A percentile compares a stretch with the other conserved stretches of the same genome.
These are phyloP conservation scores for Phaeosphaeriaceae sp. DNA, from an alignment of 2,329 filamentous ascomycete genomes.

Conservation along the genomic window DNA sequence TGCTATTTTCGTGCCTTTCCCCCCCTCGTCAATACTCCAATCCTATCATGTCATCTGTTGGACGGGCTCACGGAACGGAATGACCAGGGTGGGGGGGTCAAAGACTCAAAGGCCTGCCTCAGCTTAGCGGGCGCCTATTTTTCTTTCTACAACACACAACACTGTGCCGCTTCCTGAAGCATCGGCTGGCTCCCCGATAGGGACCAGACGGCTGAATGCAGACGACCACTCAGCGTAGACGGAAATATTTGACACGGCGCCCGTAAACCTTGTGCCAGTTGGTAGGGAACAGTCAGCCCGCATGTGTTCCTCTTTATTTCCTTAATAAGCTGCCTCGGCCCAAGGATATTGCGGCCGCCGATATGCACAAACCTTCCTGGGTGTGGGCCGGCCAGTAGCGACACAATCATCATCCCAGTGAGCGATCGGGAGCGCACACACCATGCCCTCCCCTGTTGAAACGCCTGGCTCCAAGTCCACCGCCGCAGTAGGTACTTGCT, in stretches of 20 bases:
- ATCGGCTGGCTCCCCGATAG: slow-evolving; percentile 45
- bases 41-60: not conserved
- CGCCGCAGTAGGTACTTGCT: slow-evolving; percentile 8
- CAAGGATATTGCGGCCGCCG: slow-evolving; percentile 19
- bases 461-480: slow-evolving; percentile 26
- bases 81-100: slow-evolving; percentile 28
- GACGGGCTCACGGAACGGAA: slow-evolving; percentile 6
- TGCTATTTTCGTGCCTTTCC: slow-evolving; percentile 29
- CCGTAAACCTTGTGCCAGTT: slow-evolving; percentile 23
- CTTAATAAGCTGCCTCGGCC: slow-evolving; percentile 33
- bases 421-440: slow-evolving; percentile 37
- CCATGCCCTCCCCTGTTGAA: no score
- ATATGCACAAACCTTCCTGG: no score
- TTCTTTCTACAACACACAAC: no score
- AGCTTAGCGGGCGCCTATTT: slow-evolving; percentile 47
- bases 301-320: slow-evolving; percentile 13
- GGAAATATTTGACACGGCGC: slow-evolving; percentile 41
- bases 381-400: slow-evolving; percentile 9
- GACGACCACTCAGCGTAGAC: slow-evolving; percentile 37
- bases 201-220: slow-evolving; percentile 44
- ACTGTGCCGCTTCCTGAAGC: slow-evolving; percentile 33
- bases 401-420: slow-evolving; percentile 27
- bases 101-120: slow-evolving; percentile 31
- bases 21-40: no score
- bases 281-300: slow-evolving; percentile 34